Evolutionary conservation across 169 alveolate species (phyloP).

Genomic region (Perkinsus chesapeaki): DNA sequence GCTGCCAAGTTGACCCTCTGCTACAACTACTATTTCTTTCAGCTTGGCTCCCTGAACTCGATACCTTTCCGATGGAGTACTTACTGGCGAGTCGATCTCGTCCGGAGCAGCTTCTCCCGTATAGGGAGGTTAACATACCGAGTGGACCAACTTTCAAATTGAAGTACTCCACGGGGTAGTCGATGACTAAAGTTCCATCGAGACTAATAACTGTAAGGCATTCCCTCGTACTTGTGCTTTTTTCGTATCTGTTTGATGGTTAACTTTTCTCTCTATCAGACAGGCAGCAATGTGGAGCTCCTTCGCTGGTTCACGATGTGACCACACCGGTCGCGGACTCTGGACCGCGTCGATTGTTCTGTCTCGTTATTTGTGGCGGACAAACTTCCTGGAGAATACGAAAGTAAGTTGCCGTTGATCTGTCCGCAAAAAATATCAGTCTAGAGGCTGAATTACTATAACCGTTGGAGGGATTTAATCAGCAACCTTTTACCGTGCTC

Average conservation of each 20-base stretch:
- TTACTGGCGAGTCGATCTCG: not conserved
- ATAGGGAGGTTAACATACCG: not conserved
- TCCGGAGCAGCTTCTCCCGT: not conserved
- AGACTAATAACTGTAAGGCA: not conserved
- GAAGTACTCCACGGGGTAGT: not conserved
- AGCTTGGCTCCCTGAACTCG: not conserved
- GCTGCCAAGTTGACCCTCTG: not conserved
- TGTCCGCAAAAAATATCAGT: no score
- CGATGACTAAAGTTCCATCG: not conserved
- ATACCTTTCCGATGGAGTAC: not conserved
- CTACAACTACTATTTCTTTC: not conserved
- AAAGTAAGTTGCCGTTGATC: not conserved
- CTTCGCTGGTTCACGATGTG: not conserved
- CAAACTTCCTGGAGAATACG: not conserved
- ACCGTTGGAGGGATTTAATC: no score
- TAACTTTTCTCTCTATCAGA: not conserved
- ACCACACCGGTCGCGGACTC: not conserved
- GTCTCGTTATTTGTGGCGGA: not conserved
- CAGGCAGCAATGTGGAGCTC: not conserved
- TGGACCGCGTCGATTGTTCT: not conserved
- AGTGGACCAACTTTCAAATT: not conserved
- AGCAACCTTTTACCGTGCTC: no score
- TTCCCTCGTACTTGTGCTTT: not conserved
- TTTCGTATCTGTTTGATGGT: not conserved
- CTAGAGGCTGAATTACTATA: no score